Base-by-base conservation (phyloP, 2,329 filamentous ascomycete genomes). In the Didymella exigua region DNA sequence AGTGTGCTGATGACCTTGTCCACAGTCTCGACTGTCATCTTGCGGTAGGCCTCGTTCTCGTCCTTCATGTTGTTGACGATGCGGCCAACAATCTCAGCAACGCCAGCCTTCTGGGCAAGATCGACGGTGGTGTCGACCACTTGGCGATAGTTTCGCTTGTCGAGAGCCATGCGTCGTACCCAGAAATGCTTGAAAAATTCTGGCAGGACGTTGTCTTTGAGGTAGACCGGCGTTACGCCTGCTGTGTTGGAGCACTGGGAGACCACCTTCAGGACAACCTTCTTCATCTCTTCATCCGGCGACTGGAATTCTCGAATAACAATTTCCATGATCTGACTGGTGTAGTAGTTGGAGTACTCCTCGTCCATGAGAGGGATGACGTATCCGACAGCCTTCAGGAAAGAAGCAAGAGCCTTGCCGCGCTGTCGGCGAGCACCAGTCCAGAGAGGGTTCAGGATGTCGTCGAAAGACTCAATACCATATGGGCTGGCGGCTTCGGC, bases 121-220 rank as follows among this genome's bases (percentile, higher is more conserved):
- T 99, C 95, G 13, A 98, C 93, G 0, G 95, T 99, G 0, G 95
- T 99, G 75, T 99, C 95, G 7, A 99, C 95, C 6, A 99, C 95
- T 73, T 98, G 93, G 66, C 93, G 86, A 75, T 98, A 99, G 79
- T 98, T 99, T 62, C 95, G 88, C 80, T 96, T 96, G 76, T 99
- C 95, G 52, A 99, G 80, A 7, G 95, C 95, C 91, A 99, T 98
- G 52, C 95, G 85, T 60, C 95, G 84, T 34, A 98, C 93, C 95
- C 95, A 99, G 79, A 99, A 99, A 71, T 89, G 93, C 80, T 97
- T 97, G 82, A 99, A 99, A 73, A 99, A 99, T 58, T 98, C 95
- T 63, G 91, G 88, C 33, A 99, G 82, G 7, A 99, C 93, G 59
- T 96, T 89, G 71, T 98, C 93, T 76, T 97, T 98, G 34, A 99